Conservation (phyloP, 2,329 filamentous ascomycete species). For the Talaromyces sp. region DNA sequence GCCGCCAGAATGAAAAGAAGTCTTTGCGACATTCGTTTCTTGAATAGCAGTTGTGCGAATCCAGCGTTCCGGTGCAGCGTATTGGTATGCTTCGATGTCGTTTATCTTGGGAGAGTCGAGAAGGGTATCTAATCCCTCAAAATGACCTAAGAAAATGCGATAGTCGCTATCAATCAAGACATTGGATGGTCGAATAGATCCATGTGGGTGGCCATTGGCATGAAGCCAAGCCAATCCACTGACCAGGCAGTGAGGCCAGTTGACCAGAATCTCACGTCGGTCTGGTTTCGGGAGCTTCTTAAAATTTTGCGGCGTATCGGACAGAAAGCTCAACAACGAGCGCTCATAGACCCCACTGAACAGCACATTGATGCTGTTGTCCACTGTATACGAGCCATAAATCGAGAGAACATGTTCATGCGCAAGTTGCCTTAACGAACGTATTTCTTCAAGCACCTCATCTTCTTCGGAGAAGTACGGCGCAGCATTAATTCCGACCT, state of each 20-base stretch:
- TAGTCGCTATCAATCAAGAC: slow-evolving; percentile 57
- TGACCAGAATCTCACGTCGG: slow-evolving; percentile 42
- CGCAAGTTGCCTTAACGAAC: slow-evolving; percentile 36
- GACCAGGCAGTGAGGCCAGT: slow-evolving; percentile 51
- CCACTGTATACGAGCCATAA: slow-evolving; percentile 44
- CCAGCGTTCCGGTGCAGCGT: slow-evolving; percentile 57
- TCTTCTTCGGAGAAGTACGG: slow-evolving; percentile 39
- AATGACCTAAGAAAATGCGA: slow-evolving; percentile 56
- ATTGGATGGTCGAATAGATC: slow-evolving; percentile 58
- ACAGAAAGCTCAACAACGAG: slow-evolving; percentile 42
- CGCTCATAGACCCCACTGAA: slow-evolving; percentile 43
- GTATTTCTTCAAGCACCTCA: slow-evolving; percentile 41
- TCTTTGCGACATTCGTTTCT: slow-evolving; percentile 30
- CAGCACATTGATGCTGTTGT: slow-evolving; percentile 43
- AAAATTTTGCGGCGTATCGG: slow-evolving; percentile 42
- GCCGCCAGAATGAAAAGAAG: slow-evolving; percentile 40
- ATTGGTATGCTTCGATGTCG: slow-evolving; percentile 58
- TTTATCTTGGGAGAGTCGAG: slow-evolving; percentile 52
- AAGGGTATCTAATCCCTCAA: slow-evolving; percentile 55
- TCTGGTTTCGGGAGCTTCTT: slow-evolving; percentile 41
- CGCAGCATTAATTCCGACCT: slow-evolving; percentile 36
- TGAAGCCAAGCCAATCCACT: slow-evolving; percentile 58
- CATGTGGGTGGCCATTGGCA: slow-evolving; percentile 53
- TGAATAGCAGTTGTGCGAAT: slow-evolving; percentile 37
- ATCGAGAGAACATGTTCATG: slow-evolving; percentile 46